These are phyloP conservation scores for Amorphotheca resinae DNA, from an alignment of 495 filamentous ascomycete genomes.

Conservation along the genomic window DNA sequence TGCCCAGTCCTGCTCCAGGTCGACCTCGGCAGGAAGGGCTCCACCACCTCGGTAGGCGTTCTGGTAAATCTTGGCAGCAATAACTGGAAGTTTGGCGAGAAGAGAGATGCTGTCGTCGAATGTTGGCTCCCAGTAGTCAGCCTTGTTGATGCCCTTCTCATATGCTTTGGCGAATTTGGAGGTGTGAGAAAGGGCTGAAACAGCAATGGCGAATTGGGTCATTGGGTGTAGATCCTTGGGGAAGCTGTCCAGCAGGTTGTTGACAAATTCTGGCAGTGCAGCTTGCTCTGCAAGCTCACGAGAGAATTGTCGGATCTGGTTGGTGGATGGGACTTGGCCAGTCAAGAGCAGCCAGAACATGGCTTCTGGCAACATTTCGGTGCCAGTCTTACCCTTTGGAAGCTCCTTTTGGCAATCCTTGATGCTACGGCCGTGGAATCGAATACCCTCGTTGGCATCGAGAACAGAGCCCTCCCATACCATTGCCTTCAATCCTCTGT, in stretches of 20 bases:
- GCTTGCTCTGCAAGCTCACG: constrained; percentile 80
- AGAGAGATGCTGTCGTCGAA: constrained; percentile 93
- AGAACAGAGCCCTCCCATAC: constrained; percentile 98
- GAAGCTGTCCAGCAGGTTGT: constrained; percentile 81
- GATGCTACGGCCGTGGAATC: constrained; percentile 95
- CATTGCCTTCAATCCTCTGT: constrained; percentile 84
- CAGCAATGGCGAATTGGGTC: constrained; percentile 92
- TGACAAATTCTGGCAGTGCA: constrained; percentile 69
- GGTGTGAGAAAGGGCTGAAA: constrained; percentile 84
- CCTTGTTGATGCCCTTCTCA: constrained; percentile 78
- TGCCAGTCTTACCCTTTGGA: constrained; percentile 83
- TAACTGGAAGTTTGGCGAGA: constrained; percentile 89
- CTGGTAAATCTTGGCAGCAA: constrained; percentile 95
- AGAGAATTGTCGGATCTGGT: constrained; percentile 70
- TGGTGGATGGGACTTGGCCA: constrained; percentile 73
- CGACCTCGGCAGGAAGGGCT: constrained; percentile 62
- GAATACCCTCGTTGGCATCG: constrained; percentile 92
- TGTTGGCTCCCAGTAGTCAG: constrained; percentile 96
- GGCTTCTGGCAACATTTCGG: constrained; percentile 97
- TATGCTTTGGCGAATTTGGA: constrained; percentile 89
- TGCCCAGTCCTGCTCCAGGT: constrained; percentile 83
- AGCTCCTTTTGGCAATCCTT: constrained; percentile 92
- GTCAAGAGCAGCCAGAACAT: constrained; percentile 99
- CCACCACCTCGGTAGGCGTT: constrained; percentile 70
- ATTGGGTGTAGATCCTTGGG: constrained; percentile 86